These are phyloP conservation scores for Gloeophyllum trabeum DNA, from an alignment of 768 basidiomycete genomes.

Conservation along the genomic window DNA sequence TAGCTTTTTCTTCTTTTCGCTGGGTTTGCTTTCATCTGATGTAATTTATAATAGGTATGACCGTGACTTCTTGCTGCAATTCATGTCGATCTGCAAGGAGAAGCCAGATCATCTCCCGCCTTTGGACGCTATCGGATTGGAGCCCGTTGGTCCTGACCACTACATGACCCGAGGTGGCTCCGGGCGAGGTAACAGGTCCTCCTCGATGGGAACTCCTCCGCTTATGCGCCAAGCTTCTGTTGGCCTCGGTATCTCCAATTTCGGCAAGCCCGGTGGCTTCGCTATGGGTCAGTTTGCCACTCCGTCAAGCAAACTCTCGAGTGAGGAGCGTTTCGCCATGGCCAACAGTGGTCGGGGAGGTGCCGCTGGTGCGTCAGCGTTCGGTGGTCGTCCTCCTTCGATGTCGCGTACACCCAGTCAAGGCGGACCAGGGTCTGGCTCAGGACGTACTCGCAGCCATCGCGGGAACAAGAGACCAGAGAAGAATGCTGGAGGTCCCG, in stretches of 20 bases:
- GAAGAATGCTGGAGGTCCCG: too few species aligned
- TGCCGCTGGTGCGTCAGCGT: constrained; percentile 8
- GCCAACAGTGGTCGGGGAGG: constrained; percentile 15
- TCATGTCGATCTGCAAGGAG: constrained; percentile 91
- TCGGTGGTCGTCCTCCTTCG: constrained; percentile 37
- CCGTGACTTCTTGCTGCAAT: constrained; percentile 94
- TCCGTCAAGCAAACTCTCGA: constrained; percentile 42
- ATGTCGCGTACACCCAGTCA: constrained; percentile 55
- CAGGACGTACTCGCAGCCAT: constrained; percentile 64
- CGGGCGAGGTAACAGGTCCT: constrained; percentile 43
- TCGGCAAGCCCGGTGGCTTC: constrained; percentile 24
- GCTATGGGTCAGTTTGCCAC: constrained; percentile 66
- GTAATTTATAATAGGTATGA: constrained; percentile 84
- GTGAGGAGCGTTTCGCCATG: constrained; percentile 57
- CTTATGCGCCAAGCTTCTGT: constrained; percentile 33
- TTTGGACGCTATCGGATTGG: constrained; percentile 85
- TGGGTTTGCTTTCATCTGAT: constrained; percentile 1
- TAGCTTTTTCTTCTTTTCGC: constrained; percentile 10
- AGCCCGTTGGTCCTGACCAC: constrained; percentile 50
- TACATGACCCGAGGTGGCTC: constrained; percentile 56
- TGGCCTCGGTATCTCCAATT: constrained; percentile 31
- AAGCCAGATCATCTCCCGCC: constrained; percentile 87
- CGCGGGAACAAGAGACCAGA: constrained; percentile 82
- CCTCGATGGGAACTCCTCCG: constrained; percentile 27
- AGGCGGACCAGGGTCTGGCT: constrained; percentile 36